phyloP scores from a whole-genome alignment of 2,329 filamentous ascomycete species.

The Sporothrix luriei region DNA sequence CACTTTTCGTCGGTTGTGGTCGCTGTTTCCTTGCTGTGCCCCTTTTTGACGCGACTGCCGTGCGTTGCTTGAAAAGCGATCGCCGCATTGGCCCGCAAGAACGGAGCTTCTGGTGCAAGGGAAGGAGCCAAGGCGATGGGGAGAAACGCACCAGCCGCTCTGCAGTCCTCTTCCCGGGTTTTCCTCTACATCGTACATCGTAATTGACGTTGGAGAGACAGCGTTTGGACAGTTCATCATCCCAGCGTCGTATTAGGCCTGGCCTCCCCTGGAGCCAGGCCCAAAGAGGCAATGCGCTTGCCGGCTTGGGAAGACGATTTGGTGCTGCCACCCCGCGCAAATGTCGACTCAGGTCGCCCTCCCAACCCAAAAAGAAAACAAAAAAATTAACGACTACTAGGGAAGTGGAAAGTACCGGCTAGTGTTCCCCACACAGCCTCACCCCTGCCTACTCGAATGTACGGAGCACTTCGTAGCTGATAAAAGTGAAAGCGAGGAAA shows the following conservation, averaged over 20 bases:
- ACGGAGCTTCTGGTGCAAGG: conserved; percentile 20
- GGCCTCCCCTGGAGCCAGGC: conserved; percentile 32
- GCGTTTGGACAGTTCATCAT: not conserved
- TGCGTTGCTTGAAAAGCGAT: conserved; percentile 18
- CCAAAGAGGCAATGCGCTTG: conserved; percentile 25
- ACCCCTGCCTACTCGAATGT: conserved; percentile 24
- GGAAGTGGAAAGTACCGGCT: conserved; percentile 9
- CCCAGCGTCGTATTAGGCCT: conserved; percentile 7
- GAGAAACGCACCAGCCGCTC: conserved; percentile 22
- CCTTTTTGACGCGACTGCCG: conserved; percentile 13
- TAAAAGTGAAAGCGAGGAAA: conserved; percentile 2
- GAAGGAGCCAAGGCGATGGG: conserved; percentile 7
- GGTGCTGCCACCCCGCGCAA: conserved; percentile 19
- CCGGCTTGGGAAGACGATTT: conserved; percentile 26
- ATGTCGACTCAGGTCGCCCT: conserved; percentile 32
- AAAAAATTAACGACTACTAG: conserved; percentile 19
- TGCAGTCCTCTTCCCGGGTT: conserved; percentile 9
- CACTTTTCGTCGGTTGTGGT: not conserved
- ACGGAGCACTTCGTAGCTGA: not conserved
- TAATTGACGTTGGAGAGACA: not conserved
- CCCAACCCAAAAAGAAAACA: conserved; percentile 33
- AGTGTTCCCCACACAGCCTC: conserved; percentile 23
- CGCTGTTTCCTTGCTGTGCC: not conserved
- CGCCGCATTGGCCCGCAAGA: conserved; percentile 30
- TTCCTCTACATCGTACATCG: no score